These are phyloP conservation scores for Otatea glauca DNA, from an alignment of 176 grass and related monocot genomes.

Conservation along the genomic window DNA sequence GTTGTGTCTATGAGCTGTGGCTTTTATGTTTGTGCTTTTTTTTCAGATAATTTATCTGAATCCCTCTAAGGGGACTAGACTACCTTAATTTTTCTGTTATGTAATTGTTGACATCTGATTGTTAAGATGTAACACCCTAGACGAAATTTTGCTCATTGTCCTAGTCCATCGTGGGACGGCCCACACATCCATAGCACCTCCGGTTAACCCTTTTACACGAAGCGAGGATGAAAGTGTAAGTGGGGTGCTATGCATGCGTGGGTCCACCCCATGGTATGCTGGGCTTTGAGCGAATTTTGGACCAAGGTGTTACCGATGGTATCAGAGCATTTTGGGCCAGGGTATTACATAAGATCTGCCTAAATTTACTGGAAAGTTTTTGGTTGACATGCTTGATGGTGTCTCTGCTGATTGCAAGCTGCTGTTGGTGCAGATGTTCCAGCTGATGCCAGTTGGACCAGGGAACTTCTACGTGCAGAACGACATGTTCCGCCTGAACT, in stretches of 20 bases:
- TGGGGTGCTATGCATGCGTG: no score
- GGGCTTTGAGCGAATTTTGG: no score
- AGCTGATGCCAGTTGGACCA: slow-evolving; percentile 58
- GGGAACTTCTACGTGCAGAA: slow-evolving; percentile 68
- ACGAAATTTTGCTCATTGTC: no score
- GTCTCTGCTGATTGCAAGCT: slow-evolving; percentile 1
- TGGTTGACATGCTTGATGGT: not conserved
- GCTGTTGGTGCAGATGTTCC: slow-evolving; percentile 56
- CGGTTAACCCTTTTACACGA: no score
- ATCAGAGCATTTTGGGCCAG: no score
- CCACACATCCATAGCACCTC: no score
- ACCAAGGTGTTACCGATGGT: no score
- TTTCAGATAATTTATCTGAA: not conserved
- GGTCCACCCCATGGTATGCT: no score
- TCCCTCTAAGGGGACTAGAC: not conserved
- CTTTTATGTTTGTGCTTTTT: not conserved
- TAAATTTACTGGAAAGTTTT: not conserved
- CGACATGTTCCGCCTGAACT: slow-evolving; percentile 72
- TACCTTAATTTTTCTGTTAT: not conserved
- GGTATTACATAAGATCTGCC: not conserved
- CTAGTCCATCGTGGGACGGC: no score
- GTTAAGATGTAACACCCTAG: not conserved
- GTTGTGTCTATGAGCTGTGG: not conserved
- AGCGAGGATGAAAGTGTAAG: no score
- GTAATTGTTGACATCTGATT: not conserved